Base-by-base conservation (phyloP, 371 early-diverging fungal genomes). In the Apophysomyces variabilis region DNA sequence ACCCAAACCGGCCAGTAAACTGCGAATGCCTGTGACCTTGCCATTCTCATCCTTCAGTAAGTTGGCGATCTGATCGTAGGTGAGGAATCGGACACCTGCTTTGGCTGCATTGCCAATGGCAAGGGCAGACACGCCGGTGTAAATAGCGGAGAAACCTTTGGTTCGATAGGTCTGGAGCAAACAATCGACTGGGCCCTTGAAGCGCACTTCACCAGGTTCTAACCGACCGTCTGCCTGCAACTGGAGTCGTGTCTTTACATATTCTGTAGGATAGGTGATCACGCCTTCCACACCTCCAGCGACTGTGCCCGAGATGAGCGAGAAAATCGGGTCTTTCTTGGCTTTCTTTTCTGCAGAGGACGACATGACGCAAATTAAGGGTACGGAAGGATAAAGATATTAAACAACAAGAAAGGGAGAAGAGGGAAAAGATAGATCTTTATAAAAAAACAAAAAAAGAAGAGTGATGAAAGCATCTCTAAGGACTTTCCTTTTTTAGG, bases 181-280 rank as follows among this genome's bases (percentile, higher is more conserved):
- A 60, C 93, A 91, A 70, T 95, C 94, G 26, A 93, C 77, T 7
- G 96, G 95, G 6, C 96, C 96, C 50, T 82, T 82, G 83, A 90
- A 94, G 39, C 65, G 74, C 65, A 84, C 58, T 65, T 83, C 81
- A 7, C 80, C 83, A 16, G 77, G 72, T 38, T 72, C 74, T 8
- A 82, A 58, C 59, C 76, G 78, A 26, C 77, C 80, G 37, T 80
- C 84, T 5, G 87, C 88, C 68, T 94, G 95, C 3, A 96, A 86
- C 72, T 97, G 97, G 43, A 97, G 82, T 63, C 93, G 94, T 3
- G 98, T 97, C 72, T 97, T 97, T 58, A 95, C 91, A 72, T 89
- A 95, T 77, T 96, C 96, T 5, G 95, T 95, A 0, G 96, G 96
- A 69, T 96, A 97, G 4, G 96, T 96, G 18, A 90, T 75, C 1